These are phyloP conservation scores for Eimeria necatrix DNA, from an alignment of 169 alveolate genomes.

Conservation along the genomic window DNA sequence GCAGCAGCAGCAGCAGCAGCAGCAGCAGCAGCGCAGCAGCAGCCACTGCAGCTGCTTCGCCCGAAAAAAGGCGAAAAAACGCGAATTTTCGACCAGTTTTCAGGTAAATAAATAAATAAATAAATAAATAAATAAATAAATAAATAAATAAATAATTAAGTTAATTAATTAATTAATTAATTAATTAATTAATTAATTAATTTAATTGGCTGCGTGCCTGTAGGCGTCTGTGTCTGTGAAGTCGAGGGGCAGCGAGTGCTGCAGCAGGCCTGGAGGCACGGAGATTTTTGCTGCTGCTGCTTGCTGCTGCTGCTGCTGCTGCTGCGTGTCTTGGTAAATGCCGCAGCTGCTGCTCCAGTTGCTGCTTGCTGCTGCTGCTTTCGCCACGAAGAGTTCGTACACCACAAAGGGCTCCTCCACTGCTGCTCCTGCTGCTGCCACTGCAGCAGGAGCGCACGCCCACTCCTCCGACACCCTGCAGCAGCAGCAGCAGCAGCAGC, in stretches of 20 bases:
- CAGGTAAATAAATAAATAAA: background rate
- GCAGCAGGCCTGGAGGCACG: background rate
- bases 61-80: too few relatives aligned
- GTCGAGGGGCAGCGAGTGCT: background rate
- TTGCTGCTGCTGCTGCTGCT: background rate
- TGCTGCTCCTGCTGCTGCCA: background rate
- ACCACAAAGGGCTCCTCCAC: background rate
- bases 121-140: background rate
- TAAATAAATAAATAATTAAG: background rate
- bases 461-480: slow-evolving; percentile 12
- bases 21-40: too few relatives aligned
- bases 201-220: background rate
- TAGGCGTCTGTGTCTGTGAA: background rate
- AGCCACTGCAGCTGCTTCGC: too few relatives aligned
- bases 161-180: background rate
- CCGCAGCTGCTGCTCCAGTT: slow-evolving; percentile 78
- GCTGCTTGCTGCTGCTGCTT: background rate
- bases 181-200: background rate
- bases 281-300: background rate
- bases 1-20: too few relatives aligned
- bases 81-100: background rate
- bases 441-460: slow-evolving; percentile 40
- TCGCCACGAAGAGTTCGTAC: slow-evolving; percentile 72
- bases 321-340: slow-evolving; percentile 46
- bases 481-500: background rate